phyloP scores from a whole-genome alignment of 768 basidiomycete species.

The Boletus sp. region DNA sequence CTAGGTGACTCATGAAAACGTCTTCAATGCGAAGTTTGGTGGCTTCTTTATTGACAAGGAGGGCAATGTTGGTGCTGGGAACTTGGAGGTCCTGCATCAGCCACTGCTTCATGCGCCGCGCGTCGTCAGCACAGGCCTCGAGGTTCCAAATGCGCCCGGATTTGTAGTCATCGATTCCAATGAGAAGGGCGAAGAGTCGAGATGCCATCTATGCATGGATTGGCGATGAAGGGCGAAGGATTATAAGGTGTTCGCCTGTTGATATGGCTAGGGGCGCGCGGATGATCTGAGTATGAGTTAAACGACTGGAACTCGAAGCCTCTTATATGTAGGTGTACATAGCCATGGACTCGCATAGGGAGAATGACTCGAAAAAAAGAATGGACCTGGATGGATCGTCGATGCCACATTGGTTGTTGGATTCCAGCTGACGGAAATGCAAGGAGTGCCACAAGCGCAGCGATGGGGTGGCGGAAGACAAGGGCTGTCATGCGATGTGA shows the following conservation, averaged over 20 bases:
- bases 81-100: slow-evolving; percentile 55
- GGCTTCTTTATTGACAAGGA: slow-evolving; percentile 57
- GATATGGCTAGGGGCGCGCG: not conserved
- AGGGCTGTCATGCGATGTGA: not conserved
- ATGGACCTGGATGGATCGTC: not conserved
- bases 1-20: slow-evolving; percentile 57
- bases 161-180: slow-evolving; percentile 71
- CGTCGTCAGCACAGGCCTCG: slow-evolving; percentile 64
- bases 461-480: not conserved
- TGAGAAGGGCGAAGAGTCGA: slow-evolving; percentile 61
- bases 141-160: slow-evolving; percentile 65
- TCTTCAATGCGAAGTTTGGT: slow-evolving; percentile 63
- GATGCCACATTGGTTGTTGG: slow-evolving; percentile 4
- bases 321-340: slow-evolving; percentile 20
- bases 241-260: slow-evolving; percentile 9
- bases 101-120: slow-evolving; percentile 56
- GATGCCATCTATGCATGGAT: slow-evolving; percentile 35
- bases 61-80: slow-evolving; percentile 54
- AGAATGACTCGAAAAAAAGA: not conserved
- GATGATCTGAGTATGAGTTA: slow-evolving; percentile 11
- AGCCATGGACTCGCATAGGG: slow-evolving; percentile 5
- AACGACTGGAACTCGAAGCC: not conserved
- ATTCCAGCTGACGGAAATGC: slow-evolving; percentile 21
- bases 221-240: slow-evolving; percentile 4
- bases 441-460: slow-evolving; percentile 13